Conservation (phyloP, 192 early-diverging fungal species). For the Podila epigama region DNA sequence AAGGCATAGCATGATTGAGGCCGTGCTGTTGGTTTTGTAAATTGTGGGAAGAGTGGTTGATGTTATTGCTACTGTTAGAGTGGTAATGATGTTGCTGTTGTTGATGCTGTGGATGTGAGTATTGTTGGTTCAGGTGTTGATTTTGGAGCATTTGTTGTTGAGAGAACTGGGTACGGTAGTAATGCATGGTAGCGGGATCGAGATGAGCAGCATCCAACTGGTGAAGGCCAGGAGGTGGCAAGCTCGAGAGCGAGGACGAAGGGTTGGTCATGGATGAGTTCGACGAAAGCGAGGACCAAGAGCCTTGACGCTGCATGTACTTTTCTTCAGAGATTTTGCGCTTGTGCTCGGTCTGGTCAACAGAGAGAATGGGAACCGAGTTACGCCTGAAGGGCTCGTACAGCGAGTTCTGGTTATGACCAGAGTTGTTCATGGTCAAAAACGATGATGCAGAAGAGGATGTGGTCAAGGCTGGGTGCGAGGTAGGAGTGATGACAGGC, state of each 20-base stretch:
- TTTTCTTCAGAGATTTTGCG: conserved; percentile 45
- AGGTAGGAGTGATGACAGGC: conserved; percentile 20
- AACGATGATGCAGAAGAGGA: conserved; percentile 24
- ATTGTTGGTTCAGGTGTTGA: conserved; percentile 30
- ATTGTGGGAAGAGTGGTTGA: not conserved
- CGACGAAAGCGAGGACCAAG: conserved; percentile 31
- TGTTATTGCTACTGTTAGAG: too few species aligned
- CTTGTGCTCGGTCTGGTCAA: conserved; percentile 45
- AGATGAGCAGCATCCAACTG: conserved; percentile 34
- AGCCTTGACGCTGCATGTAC: conserved; percentile 43
- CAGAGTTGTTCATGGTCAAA: conserved; percentile 43
- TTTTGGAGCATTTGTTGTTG: conserved; percentile 35
- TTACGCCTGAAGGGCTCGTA: conserved; percentile 45
- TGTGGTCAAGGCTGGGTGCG: not conserved
- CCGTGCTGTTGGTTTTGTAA: not conserved
- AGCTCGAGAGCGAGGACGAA: conserved; percentile 10
- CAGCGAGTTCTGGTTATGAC: conserved; percentile 27
- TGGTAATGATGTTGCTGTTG: conserved; percentile 34
- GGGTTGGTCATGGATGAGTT: conserved; percentile 7
- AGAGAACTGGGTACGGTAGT: conserved; percentile 44
- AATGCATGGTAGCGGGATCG: conserved; percentile 47
- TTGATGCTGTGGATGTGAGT: conserved; percentile 15
- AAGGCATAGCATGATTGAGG: conserved; percentile 35
- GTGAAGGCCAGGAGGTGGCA: conserved; percentile 34
- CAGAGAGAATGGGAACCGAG: conserved; percentile 41